A percentile compares a stretch with the other conserved stretches of the same genome.
These are phyloP conservation scores for Rhizoclosmatium sp. DNA, from an alignment of 192 early-diverging fungal species.

Conservation along the genomic window DNA sequence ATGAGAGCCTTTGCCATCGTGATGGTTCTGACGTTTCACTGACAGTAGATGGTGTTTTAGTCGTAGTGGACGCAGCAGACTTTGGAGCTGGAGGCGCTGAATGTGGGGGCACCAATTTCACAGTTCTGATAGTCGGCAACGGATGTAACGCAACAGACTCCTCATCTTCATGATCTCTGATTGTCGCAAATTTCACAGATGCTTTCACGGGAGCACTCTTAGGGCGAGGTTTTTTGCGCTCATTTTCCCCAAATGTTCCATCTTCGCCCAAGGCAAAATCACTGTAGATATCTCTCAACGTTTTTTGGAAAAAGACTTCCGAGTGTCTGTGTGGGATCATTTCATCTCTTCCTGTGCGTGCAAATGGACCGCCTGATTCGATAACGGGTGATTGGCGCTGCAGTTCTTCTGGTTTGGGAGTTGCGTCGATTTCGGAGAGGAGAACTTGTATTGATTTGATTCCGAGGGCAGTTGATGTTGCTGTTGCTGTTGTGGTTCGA, in stretches of 20 bases:
- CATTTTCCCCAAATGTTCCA: neutral
- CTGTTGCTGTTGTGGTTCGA: neutral
- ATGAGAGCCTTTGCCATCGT: conserved; percentile 18
- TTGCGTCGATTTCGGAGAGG: conserved; percentile 18
- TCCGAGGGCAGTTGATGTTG: neutral
- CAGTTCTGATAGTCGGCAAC: no score
- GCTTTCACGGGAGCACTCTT: conserved; percentile 8
- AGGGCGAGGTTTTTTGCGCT: neutral
- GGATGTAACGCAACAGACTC: no score
- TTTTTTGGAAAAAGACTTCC: neutral
- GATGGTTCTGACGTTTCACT: neutral
- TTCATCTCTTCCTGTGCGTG: neutral
- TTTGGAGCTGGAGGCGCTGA: neutral
- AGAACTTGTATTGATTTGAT: conserved; percentile 35
- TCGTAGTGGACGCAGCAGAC: neutral
- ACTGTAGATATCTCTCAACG: neutral
- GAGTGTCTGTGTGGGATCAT: neutral
- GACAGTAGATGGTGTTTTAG: neutral
- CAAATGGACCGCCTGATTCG: neutral
- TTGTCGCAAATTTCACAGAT: neutral
- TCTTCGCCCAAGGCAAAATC: neutral
- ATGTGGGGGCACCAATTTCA: neutral
- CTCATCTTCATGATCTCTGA: neutral
- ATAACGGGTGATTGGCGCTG: neutral
- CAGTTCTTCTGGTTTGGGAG: neutral